phyloP scores from a whole-genome alignment of 768 basidiomycete species.

The Lactarius pseudohatsudake region DNA sequence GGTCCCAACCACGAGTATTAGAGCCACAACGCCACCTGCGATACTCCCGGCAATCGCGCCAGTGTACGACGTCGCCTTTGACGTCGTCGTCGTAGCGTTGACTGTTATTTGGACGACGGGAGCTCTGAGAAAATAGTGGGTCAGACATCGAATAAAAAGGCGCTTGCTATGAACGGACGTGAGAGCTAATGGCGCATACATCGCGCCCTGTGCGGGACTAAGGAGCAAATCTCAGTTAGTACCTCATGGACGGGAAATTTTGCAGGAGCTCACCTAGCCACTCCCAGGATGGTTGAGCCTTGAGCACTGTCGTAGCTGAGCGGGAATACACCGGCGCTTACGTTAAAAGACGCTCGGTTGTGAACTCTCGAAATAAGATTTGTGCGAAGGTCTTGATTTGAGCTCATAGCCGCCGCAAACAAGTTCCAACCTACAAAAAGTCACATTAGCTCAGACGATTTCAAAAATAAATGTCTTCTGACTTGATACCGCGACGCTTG shows the following conservation, averaged over 20 bases:
- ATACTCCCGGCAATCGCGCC: neutral
- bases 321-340: neutral
- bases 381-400: neutral
- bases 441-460: too few relatives aligned
- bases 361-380: neutral
- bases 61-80: neutral
- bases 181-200: neutral
- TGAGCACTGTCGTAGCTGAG: neutral
- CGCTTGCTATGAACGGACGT: neutral
- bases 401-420: conserved; percentile 16
- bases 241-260: neutral
- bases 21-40: neutral
- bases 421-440: conserved; percentile 15
- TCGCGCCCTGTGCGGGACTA: neutral
- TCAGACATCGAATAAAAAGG: neutral
- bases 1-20: neutral
- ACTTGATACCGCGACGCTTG: neutral
- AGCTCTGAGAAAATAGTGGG: neutral
- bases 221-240: neutral
- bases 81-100: neutral
- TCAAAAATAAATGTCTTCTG: too few relatives aligned
- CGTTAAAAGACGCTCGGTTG: neutral
- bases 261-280: neutral
- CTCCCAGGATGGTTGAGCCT: neutral
- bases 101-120: neutral